Base-by-base conservation (phyloP, 306 rosid genomes). In the Oxytropis ochrocephala region DNA sequence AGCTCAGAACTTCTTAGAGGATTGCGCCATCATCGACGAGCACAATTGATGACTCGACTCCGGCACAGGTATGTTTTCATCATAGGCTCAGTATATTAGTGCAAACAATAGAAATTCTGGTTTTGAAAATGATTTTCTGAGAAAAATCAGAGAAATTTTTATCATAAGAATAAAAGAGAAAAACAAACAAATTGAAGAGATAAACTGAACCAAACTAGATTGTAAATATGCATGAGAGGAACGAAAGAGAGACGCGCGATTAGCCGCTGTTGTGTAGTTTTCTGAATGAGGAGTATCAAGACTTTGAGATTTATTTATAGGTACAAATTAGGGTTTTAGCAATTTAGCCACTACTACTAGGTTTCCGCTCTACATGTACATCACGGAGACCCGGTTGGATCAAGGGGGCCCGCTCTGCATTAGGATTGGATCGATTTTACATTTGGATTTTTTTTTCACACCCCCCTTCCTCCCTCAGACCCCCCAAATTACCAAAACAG, bases 1-100 rank as follows among this genome's bases (percentile, higher is more conserved):
- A 86, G 88, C 98, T 93, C 96, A 88, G 96, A 93, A 93, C 98
- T 93, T 93, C 98, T 90, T 93, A 93, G 98, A 93, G 96, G 96
- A 74, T 76, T 80, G 96, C 66, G 84, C 96, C 93, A 69, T 90
- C 98, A 93, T 17, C 65, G 85, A 73, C 87, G 74, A 64, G 61
- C 73, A 60, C 48, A 16, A 3, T 1, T 46, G 58, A 76, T 1
- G 44, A 65, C 72, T 55, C 80, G 81, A 12, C 93, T 90, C 80
- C 55, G 77, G 96, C 96, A 77, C 88, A 11, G 68, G 4, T 30
- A 52, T 0, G 36, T 75, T 5, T 85, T 93, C 96, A 53, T 93
- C 98, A 83, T 50, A n/a, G 93, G 70, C 74, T 65, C 84, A 49
- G 0, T 2, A 39, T 11, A 1, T 2, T 24, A 24, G 0, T 24